phyloP scores from a whole-genome alignment of 1,139 yeast species.

The Nakaseomyces delphensis region DNA sequence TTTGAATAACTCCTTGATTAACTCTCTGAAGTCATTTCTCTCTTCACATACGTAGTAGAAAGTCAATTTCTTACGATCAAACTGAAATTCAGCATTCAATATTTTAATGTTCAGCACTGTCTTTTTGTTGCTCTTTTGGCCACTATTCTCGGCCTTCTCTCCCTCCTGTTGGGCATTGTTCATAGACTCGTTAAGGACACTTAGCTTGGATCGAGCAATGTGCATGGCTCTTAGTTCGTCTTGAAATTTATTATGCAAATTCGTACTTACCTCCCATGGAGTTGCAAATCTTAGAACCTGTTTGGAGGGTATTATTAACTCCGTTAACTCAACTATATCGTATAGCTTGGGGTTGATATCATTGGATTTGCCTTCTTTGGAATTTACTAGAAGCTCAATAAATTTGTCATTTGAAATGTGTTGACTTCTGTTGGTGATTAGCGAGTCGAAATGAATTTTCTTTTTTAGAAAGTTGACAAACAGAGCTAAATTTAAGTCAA shows the following conservation, averaged over 20 bases:
- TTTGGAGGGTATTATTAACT: slow-evolving; percentile 43
- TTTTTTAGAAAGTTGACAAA: slow-evolving; percentile 72
- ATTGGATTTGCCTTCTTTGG: slow-evolving; percentile 20
- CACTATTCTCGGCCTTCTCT: background rate
- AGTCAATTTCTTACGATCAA: slow-evolving; percentile 87
- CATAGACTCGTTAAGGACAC: slow-evolving; percentile 24
- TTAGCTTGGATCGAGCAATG: slow-evolving; percentile 33
- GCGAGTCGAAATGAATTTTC: slow-evolving; percentile 36
- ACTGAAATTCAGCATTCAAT: slow-evolving; percentile 82
- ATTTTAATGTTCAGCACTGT: slow-evolving; percentile 37
- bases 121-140: slow-evolving; percentile 1
- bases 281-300: slow-evolving; percentile 54
- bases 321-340: slow-evolving; percentile 32
- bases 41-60: slow-evolving; percentile 68
- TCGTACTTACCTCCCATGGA: slow-evolving; percentile 32
- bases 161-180: slow-evolving; percentile 10
- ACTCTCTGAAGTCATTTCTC: slow-evolving; percentile 84
- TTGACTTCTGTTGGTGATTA: slow-evolving; percentile 26
- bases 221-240: slow-evolving; percentile 42
- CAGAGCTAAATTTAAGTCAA: slow-evolving; percentile 70
- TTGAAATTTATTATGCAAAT: slow-evolving; percentile 33
- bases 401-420: slow-evolving; percentile 26
- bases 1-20: slow-evolving; percentile 85
- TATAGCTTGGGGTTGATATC: slow-evolving; percentile 30
- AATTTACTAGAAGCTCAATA: slow-evolving; percentile 23